phyloP scores from a whole-genome alignment of 768 basidiomycete species.

The Kwoniella bestiolae region DNA sequence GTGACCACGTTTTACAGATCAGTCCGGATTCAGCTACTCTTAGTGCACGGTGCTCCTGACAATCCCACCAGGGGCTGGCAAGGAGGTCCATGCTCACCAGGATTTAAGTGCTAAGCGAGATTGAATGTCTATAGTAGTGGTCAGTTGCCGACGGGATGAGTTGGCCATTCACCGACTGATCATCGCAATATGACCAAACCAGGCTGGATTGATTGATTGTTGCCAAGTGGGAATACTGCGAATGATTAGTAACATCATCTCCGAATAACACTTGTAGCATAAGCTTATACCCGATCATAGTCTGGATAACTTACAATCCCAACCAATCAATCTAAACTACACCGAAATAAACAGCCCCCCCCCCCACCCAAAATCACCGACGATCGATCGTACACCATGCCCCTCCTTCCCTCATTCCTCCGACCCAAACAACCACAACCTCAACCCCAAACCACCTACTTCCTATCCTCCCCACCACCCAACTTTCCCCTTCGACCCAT shows the following conservation, averaged over 20 bases:
- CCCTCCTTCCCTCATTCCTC: slow-evolving; percentile 19
- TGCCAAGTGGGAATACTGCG: too few species aligned
- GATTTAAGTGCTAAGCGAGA: not conserved
- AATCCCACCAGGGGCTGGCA: not conserved
- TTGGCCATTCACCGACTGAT: not conserved
- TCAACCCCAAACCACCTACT: slow-evolving; percentile 20
- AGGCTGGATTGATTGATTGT: not conserved
- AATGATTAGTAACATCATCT: too few species aligned
- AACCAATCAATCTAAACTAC: not conserved
- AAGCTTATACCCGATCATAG: too few species aligned
- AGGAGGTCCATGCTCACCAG: not conserved
- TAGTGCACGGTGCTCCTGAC: slow-evolving; percentile 3
- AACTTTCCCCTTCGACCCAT: slow-evolving; percentile 13
- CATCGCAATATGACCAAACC: not conserved
- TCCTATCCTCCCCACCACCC: slow-evolving; percentile 22
- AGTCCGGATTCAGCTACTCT: not conserved
- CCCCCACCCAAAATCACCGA: not conserved
- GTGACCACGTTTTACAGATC: not conserved
- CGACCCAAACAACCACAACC: slow-evolving; percentile 10
- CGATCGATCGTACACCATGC: slow-evolving; percentile 25
- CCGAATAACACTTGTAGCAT: too few species aligned
- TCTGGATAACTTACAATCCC: not conserved
- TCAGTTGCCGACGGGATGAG: not conserved
- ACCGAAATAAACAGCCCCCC: too few species aligned
- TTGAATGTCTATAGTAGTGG: not conserved